Evolutionary conservation across 768 basidiomycete genomes (phyloP), one percentile per base, ranked within the genome.

Genomic region (Galerina marginata): DNA sequence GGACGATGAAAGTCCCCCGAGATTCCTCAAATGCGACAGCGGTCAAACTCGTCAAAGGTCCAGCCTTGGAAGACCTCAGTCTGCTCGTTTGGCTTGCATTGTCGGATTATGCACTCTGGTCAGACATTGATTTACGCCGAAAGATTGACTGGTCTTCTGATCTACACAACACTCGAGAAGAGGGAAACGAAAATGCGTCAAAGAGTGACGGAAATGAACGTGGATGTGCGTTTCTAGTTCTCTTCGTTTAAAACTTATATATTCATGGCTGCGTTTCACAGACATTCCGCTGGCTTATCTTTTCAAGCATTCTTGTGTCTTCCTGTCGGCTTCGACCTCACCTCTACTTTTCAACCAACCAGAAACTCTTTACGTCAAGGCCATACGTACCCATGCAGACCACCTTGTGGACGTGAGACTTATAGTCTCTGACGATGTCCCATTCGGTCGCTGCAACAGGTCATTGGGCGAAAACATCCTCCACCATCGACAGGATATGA

Each of bases 81-180:
- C 70, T 71, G 9, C 75, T 91, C 37, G 63, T 88, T 20, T 74
- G 72, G 49, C 81, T 93, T 3, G 81, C 90, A 0, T 74, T 94
- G n/a, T 90, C 91, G 4, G 84, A 91, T 67, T 84, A 91, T 71
- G 78, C 81, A 7, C 69, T 92, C 9, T 93, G 90, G 91, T 67
- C 72, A 3, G 83, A 91, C 65, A 72, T 81, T 0, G 85, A 86
- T 52, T 67, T 91, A 9, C 75, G 84, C 25, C 72, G 79, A 53
- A 79, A 74, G 33, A 72, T 88, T 12, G 84, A 85, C 49, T 47
- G 47, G 56, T 39, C 38, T 14, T 37, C 29, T 25, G 39, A 55
- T 23, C 26, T 16, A 1, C 23, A 2, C 12, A 36, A 37, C 15
- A 10, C 47, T 14, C 54, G 71, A 69, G 62, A 77, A 71, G 50